A percentile compares a stretch with the other conserved stretches of the same genome.
Conservation (phyloP, 352 stramenopile genomes). For the Phytophthora crassamura region DNA sequence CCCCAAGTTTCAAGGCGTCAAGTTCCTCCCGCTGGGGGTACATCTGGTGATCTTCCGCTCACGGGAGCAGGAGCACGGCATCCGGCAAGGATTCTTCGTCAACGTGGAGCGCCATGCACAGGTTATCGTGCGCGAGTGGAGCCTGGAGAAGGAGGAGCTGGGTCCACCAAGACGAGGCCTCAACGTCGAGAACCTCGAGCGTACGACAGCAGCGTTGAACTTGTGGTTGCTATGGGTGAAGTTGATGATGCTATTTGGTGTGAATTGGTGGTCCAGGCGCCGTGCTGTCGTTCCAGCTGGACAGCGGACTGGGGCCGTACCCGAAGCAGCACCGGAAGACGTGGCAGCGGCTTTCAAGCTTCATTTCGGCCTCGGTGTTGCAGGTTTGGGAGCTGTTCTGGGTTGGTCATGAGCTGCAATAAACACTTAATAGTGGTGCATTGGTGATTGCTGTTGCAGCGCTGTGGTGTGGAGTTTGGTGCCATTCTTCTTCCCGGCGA, state of each 20-base stretch:
- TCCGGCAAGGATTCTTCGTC: conserved; percentile 87
- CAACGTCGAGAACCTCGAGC: conserved; percentile 74
- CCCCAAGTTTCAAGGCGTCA: conserved; percentile 82
- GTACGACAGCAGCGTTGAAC: conserved; percentile 39
- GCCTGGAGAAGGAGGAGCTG: conserved; percentile 78
- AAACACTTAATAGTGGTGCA: neutral
- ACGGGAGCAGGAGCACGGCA: conserved; percentile 77
- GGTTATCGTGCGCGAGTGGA: conserved; percentile 83
- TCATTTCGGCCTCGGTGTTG: conserved; percentile 68
- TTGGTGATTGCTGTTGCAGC: conserved; percentile 35
- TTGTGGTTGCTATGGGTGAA: neutral
- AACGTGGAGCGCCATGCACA: conserved; percentile 65
- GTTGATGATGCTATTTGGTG: neutral
- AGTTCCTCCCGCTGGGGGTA: conserved; percentile 81
- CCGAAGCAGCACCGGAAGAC: conserved; percentile 77
- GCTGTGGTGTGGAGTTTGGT: conserved; percentile 69
- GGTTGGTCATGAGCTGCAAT: neutral
- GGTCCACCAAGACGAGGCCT: conserved; percentile 54
- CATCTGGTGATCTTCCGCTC: conserved; percentile 88
- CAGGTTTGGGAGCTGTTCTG: conserved; percentile 35
- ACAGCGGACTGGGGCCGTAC: conserved; percentile 80
- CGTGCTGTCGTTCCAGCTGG: conserved; percentile 80
- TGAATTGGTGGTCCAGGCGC: conserved; percentile 41
- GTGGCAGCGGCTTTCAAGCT: conserved; percentile 76
- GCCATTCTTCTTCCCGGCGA: conserved; percentile 74